These are phyloP conservation scores for Coprinopsis strossmayeri DNA, from an alignment of 768 basidiomycete genomes.

Conservation along the genomic window DNA sequence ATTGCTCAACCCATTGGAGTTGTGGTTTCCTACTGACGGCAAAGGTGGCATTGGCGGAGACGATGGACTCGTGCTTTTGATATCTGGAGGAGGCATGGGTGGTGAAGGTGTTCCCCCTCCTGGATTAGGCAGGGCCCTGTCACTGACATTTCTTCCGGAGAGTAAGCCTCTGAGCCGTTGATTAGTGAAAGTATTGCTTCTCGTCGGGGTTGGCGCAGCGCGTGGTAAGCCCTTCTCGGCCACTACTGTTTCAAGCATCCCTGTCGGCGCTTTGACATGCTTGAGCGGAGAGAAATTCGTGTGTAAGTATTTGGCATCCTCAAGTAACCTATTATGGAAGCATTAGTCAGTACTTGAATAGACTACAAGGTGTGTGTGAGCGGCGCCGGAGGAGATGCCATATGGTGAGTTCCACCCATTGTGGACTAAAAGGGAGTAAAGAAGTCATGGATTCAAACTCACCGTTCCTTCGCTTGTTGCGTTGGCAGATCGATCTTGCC, in stretches of 20 bases:
- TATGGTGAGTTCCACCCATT: background rate
- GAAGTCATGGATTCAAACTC: slow-evolving; percentile 17
- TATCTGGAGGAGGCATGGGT: slow-evolving; percentile 16
- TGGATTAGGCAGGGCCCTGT: slow-evolving; percentile 27
- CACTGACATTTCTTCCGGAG: slow-evolving; percentile 28
- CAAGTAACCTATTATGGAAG: slow-evolving; percentile 51
- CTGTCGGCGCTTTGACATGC: slow-evolving; percentile 63
- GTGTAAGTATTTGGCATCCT: slow-evolving; percentile 73
- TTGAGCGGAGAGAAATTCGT: slow-evolving; percentile 70
- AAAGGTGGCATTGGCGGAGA: slow-evolving; percentile 5
- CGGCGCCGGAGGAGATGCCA: slow-evolving; percentile 1
- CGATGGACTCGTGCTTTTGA: background rate
- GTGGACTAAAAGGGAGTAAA: background rate
- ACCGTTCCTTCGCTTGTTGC: slow-evolving; percentile 84
- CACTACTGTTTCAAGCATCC: slow-evolving; percentile 82
- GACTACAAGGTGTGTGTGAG: background rate
- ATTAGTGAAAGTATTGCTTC: slow-evolving; percentile 38
- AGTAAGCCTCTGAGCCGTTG: slow-evolving; percentile 41
- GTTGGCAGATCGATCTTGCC: slow-evolving; percentile 74
- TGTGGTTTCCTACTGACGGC: slow-evolving; percentile 9
- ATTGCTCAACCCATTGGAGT: slow-evolving; percentile 10
- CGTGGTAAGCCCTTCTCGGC: slow-evolving; percentile 65
- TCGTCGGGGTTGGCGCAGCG: slow-evolving; percentile 20
- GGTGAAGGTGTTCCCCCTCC: slow-evolving; percentile 18
- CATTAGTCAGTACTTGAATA: slow-evolving; percentile 2